These are phyloP conservation scores for Tuber magnatum DNA, from an alignment of 495 filamentous ascomycete species.

Conservation along the genomic window DNA sequence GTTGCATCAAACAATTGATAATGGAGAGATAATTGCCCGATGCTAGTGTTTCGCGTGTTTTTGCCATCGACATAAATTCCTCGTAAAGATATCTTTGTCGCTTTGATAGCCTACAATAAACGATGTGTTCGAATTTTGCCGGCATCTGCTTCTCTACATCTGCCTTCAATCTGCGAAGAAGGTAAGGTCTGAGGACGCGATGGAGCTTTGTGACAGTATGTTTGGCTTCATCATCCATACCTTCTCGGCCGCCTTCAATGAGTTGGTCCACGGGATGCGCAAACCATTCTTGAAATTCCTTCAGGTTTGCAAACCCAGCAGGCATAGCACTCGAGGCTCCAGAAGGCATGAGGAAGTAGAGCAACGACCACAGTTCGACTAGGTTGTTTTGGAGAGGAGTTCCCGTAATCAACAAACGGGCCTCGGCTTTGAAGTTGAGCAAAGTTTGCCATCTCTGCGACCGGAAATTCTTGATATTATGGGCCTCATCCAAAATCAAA, in stretches of 20 bases:
- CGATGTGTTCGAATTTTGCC: slow-evolving; percentile 91
- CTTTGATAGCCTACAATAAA: slow-evolving; percentile 89
- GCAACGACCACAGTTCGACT: slow-evolving; percentile 90
- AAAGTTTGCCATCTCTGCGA: slow-evolving; percentile 94
- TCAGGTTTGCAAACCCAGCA: slow-evolving; percentile 78
- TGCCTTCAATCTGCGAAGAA: slow-evolving; percentile 85
- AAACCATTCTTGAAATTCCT: slow-evolving; percentile 91
- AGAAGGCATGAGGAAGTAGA: slow-evolving; percentile 92
- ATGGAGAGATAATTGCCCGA: slow-evolving; percentile 96
- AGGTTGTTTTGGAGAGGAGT: slow-evolving; percentile 97
- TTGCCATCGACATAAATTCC: slow-evolving; percentile 88
- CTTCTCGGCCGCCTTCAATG: slow-evolving; percentile 83
- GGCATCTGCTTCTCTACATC: slow-evolving; percentile 99
- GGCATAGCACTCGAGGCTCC: slow-evolving; percentile 64
- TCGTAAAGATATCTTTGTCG: slow-evolving; percentile 93
- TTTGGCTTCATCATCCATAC: slow-evolving; percentile 86
- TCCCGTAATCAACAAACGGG: slow-evolving; percentile 82
- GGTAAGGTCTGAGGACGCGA: slow-evolving; percentile 82
- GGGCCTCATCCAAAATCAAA: slow-evolving; percentile 96
- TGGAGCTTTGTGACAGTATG: slow-evolving; percentile 85
- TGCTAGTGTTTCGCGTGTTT: slow-evolving; percentile 79
- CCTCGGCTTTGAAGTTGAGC: slow-evolving; percentile 79
- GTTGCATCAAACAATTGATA: slow-evolving; percentile 96
- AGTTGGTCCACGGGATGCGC: slow-evolving; percentile 89
- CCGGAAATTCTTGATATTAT: slow-evolving; percentile 99